Evolutionary conservation across 805 yeast genomes (phyloP).

Genomic region (Cyberlindnera mrakii): DNA sequence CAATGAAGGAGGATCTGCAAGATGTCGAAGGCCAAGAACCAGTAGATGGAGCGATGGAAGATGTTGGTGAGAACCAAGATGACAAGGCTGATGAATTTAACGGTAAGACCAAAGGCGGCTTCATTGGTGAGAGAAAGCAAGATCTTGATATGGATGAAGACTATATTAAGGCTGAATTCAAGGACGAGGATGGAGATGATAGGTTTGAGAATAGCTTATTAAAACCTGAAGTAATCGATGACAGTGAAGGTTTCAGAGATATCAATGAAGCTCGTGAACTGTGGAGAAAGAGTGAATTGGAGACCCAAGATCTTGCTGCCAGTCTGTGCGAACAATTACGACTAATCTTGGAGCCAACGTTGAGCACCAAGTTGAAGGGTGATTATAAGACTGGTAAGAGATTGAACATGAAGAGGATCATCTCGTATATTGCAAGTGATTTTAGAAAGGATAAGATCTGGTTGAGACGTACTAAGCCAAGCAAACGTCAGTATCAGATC

Average conservation of each 20-base stretch:
- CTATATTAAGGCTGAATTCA: constrained; percentile 24
- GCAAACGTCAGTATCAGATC: constrained; percentile 94
- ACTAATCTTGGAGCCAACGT: constrained; percentile 88
- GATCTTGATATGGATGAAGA: constrained; percentile 29
- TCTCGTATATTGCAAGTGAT: constrained; percentile 95
- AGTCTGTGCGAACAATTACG: constrained; percentile 89
- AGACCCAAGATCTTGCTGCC: constrained; percentile 84
- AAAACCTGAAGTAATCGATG: constrained; percentile 21
- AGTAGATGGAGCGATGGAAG: constrained; percentile 21
- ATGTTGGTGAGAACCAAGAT: constrained; percentile 24
- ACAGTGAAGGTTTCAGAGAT: constrained; percentile 35
- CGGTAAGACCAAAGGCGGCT: constrained; percentile 44
- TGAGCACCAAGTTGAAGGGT: constrained; percentile 91
- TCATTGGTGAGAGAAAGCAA: constrained; percentile 40
- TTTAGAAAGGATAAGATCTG: constrained; percentile 97
- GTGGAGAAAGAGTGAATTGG: constrained; percentile 78
- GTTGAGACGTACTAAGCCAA: constrained; percentile 96
- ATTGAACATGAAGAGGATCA: constrained; percentile 93
- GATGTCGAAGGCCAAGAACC: constrained; percentile 25
- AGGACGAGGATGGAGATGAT: constrained; percentile 18
- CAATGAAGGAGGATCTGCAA: constrained; percentile 27
- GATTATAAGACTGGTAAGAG: constrained; percentile 97
- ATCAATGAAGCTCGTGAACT: constrained; percentile 64
- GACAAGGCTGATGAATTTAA: constrained; percentile 39
- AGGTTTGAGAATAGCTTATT: constrained; percentile 20